A percentile compares a stretch with the other conserved stretches of the same genome.
Evolutionary conservation across 2,329 filamentous ascomycete genomes (phyloP).

Genomic region (Myriosclerotinia duriaeana): DNA sequence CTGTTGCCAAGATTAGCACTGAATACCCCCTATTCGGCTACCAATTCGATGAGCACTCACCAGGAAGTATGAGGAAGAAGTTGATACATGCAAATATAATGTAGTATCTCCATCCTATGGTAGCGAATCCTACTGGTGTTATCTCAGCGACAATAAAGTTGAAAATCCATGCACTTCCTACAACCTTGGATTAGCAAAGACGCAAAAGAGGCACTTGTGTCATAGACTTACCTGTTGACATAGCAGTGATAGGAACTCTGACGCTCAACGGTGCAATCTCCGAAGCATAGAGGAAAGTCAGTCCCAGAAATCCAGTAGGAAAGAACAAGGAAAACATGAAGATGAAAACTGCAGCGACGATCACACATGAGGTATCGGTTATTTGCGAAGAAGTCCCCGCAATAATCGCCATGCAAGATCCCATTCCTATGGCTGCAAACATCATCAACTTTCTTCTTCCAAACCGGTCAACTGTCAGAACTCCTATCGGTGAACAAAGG

Average conservation of each 20-base stretch:
- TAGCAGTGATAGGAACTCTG: constrained; percentile 42
- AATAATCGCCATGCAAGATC: constrained; percentile 63
- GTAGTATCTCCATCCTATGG: constrained; percentile 61
- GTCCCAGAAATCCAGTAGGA: constrained; percentile 52
- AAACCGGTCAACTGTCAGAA: constrained; percentile 52
- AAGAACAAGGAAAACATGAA: constrained; percentile 57
- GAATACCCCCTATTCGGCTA: background rate
- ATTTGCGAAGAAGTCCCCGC: constrained; percentile 35
- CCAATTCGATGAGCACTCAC: background rate
- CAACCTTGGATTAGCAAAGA: background rate
- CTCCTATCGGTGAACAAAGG: constrained; percentile 38
- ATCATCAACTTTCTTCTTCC: constrained; percentile 71
- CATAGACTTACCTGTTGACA: constrained; percentile 15
- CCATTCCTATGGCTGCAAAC: constrained; percentile 64
- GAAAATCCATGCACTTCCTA: constrained; percentile 24
- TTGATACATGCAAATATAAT: constrained; percentile 56
- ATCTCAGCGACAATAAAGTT: constrained; percentile 34
- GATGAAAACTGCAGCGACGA: constrained; percentile 40
- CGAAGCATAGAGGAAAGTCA: constrained; percentile 56
- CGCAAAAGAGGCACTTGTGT: background rate
- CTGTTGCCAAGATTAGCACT: constrained; percentile 27
- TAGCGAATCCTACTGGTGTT: constrained; percentile 45
- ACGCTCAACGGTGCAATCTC: constrained; percentile 55
- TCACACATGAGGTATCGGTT: constrained; percentile 32
- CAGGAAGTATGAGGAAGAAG: constrained; percentile 20